Conservation (phyloP, 2,329 filamentous ascomycete species). For the Pyricularia sp. region DNA sequence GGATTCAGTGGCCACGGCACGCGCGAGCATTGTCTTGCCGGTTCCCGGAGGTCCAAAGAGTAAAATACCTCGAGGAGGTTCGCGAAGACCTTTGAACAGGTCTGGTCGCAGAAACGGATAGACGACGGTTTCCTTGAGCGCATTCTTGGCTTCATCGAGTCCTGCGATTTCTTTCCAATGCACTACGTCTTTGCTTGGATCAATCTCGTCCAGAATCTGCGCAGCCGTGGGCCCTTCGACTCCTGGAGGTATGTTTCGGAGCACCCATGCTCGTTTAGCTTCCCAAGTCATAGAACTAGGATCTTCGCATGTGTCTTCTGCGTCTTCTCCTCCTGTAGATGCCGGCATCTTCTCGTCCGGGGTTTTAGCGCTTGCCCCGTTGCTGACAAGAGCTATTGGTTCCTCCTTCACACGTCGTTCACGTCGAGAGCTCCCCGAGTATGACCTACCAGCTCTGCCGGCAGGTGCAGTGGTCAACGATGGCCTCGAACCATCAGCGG, state of each 20-base stretch:
- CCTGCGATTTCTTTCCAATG: slow-evolving; percentile 93
- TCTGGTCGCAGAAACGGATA: slow-evolving; percentile 95
- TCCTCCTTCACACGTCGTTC: neutral
- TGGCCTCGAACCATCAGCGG: neutral
- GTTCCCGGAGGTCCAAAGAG: slow-evolving; percentile 96
- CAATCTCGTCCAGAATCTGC: slow-evolving; percentile 92
- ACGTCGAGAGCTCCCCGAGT: neutral
- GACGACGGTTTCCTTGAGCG: slow-evolving; percentile 89
- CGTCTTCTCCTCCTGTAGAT: neutral
- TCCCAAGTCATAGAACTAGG: slow-evolving; percentile 39
- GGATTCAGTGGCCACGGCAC: slow-evolving; percentile 90
- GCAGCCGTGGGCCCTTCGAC: slow-evolving; percentile 76
- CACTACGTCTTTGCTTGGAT: slow-evolving; percentile 89
- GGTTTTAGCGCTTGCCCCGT: neutral
- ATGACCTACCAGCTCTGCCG: neutral
- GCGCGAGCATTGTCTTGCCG: slow-evolving; percentile 94
- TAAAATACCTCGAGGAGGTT: slow-evolving; percentile 90
- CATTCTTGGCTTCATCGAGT: slow-evolving; percentile 80
- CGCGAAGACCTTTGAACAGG: slow-evolving; percentile 88
- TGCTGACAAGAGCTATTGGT: neutral
- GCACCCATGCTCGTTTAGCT: slow-evolving; percentile 49
- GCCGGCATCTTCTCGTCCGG: neutral
- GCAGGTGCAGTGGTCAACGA: neutral
- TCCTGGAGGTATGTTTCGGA: slow-evolving; percentile 72
- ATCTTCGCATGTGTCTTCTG: slow-evolving; percentile 27